phyloP scores from a whole-genome alignment of 1,284 basidiomycete species.

The Cutaneotrichosporon sp. region DNA sequence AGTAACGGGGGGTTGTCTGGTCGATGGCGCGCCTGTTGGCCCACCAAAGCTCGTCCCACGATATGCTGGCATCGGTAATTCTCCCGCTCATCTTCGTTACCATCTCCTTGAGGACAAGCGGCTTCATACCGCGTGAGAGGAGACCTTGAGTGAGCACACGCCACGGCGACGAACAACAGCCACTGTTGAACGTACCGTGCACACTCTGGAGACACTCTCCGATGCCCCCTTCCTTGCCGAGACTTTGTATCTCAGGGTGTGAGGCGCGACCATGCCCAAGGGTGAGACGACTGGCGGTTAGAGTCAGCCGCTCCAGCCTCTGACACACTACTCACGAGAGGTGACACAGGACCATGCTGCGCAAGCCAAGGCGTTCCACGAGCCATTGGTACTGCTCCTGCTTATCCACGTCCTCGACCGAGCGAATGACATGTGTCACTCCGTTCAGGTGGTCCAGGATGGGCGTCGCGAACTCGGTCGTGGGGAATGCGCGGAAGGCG shows the following conservation, averaged over 20 bases:
- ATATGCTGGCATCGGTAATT: not conserved
- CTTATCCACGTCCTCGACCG: not conserved
- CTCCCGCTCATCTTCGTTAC: not conserved
- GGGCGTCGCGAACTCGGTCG: not conserved
- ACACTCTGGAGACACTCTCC: not conserved
- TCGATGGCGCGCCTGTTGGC: slow-evolving; percentile 1
- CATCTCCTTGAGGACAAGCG: not conserved
- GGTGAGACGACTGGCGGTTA: not conserved
- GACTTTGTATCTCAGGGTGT: not conserved
- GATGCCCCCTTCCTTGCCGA: not conserved
- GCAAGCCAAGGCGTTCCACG: not conserved
- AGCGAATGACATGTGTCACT: not conserved
- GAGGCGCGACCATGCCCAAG: not conserved
- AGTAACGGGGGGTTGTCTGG: not conserved
- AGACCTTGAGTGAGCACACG: not conserved
- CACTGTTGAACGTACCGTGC: not conserved
- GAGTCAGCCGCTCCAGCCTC: too few species aligned
- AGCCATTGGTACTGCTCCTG: slow-evolving; percentile 1
- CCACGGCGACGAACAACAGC: too few species aligned
- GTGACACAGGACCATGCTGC: not conserved
- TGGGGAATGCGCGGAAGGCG: not conserved
- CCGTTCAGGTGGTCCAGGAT: not conserved
- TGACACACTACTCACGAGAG: not conserved
- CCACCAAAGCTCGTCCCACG: not conserved
- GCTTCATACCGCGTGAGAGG: slow-evolving; percentile 1